Conservation (phyloP, 345 rosid genomes). For the Passiflora organensis region DNA sequence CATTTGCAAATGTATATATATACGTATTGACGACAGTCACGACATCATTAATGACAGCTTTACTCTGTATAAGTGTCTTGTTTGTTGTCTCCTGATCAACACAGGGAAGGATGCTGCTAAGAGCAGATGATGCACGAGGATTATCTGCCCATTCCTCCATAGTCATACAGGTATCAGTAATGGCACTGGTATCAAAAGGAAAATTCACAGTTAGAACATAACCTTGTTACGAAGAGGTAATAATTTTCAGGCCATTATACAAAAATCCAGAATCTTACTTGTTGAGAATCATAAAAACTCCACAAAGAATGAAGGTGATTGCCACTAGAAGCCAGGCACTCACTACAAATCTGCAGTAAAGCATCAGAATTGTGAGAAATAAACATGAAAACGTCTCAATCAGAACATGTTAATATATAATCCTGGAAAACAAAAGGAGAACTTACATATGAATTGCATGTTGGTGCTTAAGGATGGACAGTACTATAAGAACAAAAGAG, state of each 20-base stretch:
- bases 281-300: conserved; percentile 71
- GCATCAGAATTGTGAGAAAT: conserved; percentile 7
- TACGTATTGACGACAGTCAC: conserved; percentile 77
- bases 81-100: conserved; percentile 87
- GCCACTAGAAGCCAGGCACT: conserved; percentile 96
- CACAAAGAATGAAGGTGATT: conserved; percentile 77
- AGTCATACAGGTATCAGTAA: conserved; percentile 80
- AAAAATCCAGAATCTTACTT: conserved; percentile 47
- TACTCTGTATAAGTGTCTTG: conserved; percentile 75
- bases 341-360: conserved; percentile 55
- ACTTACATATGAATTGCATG: conserved; percentile 78
- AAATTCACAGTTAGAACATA: not conserved
- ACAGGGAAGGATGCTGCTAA: conserved; percentile 87
- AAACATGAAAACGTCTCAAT: too few species aligned
- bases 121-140: conserved; percentile 86
- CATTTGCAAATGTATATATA: conserved; percentile 68
- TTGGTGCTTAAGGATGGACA: conserved; percentile 63
- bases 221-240: too few species aligned
- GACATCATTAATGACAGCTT: conserved; percentile 75
- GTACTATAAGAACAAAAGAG: conserved; percentile 41
- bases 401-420: conserved; percentile 1
- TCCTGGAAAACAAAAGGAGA: not conserved
- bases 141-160: conserved; percentile 94
- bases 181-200: conserved; percentile 47
- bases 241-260: too few species aligned